These are phyloP conservation scores for Trifolium subterraneum DNA, from an alignment of 306 rosid species.

Conservation along the genomic window DNA sequence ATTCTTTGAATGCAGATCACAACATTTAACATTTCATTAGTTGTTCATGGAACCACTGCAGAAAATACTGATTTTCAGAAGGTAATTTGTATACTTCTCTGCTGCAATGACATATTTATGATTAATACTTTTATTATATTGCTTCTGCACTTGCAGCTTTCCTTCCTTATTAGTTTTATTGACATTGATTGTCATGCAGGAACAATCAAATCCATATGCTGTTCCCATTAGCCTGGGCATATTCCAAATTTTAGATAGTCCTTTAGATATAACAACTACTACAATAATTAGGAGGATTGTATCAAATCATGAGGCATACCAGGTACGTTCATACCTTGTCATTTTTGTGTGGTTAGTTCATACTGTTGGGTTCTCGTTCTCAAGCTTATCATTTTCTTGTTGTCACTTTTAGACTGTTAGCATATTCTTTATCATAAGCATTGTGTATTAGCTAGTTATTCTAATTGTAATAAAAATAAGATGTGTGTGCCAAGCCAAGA, in stretches of 20 bases:
- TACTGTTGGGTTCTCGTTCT: conserved; percentile 5
- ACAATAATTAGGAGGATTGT: conserved; percentile 91
- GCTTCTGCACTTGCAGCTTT: conserved; percentile 10
- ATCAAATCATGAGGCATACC: conserved; percentile 91
- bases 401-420: conserved; percentile 7
- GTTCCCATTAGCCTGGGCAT: conserved; percentile 89
- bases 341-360: not conserved
- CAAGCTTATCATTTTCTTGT: conserved; percentile 1
- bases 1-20: conserved; percentile 66
- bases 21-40: conserved; percentile 86
- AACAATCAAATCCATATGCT: conserved; percentile 75
- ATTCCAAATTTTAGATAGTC: conserved; percentile 80
- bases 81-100: conserved; percentile 56
- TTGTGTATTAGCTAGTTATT: conserved; percentile 22
- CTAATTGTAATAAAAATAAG: not conserved
- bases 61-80: conserved; percentile 83
- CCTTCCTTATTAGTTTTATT: conserved; percentile 27
- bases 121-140: not conserved
- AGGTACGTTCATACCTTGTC: conserved; percentile 54
- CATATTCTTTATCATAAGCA: not conserved
- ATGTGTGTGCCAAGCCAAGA: not conserved
- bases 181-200: conserved; percentile 56
- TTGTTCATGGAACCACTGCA: conserved; percentile 88
- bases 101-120: conserved; percentile 29
- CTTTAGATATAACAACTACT: conserved; percentile 81